Conservation (phyloP, 306 rosid genomes). For the Phaseolus lunatus region DNA sequence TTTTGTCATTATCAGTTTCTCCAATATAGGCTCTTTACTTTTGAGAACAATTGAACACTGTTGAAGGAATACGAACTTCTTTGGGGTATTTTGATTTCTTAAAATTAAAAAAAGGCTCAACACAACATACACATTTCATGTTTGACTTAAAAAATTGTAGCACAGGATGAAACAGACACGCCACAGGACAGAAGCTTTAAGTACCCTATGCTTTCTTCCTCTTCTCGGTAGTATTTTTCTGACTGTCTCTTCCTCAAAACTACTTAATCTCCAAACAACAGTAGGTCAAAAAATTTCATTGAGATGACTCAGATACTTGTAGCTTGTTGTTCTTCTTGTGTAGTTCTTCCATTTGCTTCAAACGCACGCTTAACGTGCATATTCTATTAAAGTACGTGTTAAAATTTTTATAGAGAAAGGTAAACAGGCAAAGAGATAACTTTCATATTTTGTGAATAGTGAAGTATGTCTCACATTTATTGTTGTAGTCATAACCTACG, state of each 20-base stretch:
- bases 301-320: background rate
- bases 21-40: constrained; percentile 25
- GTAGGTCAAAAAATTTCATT: background rate
- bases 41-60: constrained; percentile 13
- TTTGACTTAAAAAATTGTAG: background rate
- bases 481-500: constrained; percentile 2
- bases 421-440: background rate
- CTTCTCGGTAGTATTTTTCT: background rate
- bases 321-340: background rate
- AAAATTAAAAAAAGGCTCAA: background rate
- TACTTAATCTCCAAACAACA: background rate
- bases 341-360: background rate
- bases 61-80: constrained; percentile 22
- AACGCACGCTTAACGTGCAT: background rate
- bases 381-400: constrained; percentile 24
- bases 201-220: background rate
- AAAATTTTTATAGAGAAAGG: background rate
- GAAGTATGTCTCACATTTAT: constrained; percentile 3
- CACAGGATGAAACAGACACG: background rate
- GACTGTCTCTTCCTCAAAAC: background rate
- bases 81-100: background rate
- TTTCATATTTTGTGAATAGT: background rate
- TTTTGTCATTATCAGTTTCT: constrained; percentile 14
- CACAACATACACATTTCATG: background rate
- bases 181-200: background rate